A percentile compares a stretch with the other conserved stretches of the same genome.
Evolutionary conservation across 1,284 basidiomycete species (phyloP).

Genomic region (Microbotryum saponariae): DNA sequence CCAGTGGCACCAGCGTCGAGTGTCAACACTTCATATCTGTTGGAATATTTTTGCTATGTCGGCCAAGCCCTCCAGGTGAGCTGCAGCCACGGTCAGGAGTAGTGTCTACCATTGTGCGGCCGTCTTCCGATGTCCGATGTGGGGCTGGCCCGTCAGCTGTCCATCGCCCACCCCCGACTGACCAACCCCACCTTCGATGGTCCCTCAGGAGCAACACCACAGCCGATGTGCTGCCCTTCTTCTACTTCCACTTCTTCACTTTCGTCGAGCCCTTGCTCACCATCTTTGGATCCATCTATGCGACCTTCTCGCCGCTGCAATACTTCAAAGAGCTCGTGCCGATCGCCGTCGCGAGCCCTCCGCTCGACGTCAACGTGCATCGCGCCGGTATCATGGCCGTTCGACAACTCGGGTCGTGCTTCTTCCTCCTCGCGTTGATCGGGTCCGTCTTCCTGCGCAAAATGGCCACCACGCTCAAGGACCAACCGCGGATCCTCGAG

Average conservation of each 20-base stretch:
- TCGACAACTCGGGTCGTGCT: constrained; percentile 43
- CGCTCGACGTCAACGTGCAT: constrained; percentile 30
- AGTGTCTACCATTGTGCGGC: too few relatives aligned
- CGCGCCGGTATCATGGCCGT: constrained; percentile 39
- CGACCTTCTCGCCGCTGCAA: constrained; percentile 37
- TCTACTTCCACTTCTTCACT: constrained; percentile 28
- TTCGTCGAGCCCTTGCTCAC: constrained; percentile 36
- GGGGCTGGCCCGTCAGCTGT: too few relatives aligned
- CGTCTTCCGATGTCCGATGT: too few relatives aligned
- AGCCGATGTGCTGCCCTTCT: constrained; percentile 6
- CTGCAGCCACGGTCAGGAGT: too few relatives aligned
- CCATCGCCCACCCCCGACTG: too few relatives aligned
- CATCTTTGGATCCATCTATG: constrained; percentile 40
- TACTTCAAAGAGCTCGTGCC: constrained; percentile 41
- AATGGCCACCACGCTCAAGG: constrained; percentile 33
- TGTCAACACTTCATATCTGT: too few relatives aligned
- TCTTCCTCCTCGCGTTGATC: constrained; percentile 42
- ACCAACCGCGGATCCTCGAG: constrained; percentile 32
- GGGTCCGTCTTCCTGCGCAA: constrained; percentile 40
- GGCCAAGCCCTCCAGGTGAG: too few relatives aligned
- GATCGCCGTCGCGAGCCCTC: constrained; percentile 19
- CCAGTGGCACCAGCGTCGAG: too few relatives aligned
- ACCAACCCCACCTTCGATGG: too few relatives aligned
- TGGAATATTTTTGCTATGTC: too few relatives aligned
- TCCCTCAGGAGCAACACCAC: too few relatives aligned